Base-by-base conservation (phyloP, 1,284 basidiomycete species). In the Singerocomus rubriflavus region DNA sequence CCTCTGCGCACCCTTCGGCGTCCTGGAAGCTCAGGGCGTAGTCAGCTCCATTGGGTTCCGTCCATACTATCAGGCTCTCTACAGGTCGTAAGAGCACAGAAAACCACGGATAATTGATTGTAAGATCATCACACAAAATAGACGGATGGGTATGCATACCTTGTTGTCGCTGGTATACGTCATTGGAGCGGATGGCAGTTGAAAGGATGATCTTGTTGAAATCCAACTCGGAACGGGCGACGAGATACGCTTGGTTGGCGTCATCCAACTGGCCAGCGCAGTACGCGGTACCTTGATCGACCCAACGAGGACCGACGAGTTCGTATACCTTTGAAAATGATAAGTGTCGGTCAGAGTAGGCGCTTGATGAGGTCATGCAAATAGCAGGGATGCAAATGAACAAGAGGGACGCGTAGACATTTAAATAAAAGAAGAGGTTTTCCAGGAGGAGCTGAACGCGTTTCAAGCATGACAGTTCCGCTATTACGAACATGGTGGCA, bases 21-120 rank as follows among this genome's bases (percentile, higher is more conserved):
- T 98, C 96, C 66, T 98, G 96, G 64, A 99, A 99, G 58, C 93
- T 97, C 44, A 99, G 77, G 3, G 97, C 97, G 70, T 97, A 95
- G 70, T 99, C 96, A 25, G 88, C 84, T 25, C 93, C 92, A 57
- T 93, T 88, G 0, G 91, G 91, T 67, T 98, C 96, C 2, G 96
- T 99, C 96, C 96, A 99, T 12, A 99, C 96, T 56, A 99, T 98
- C 40, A 99, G 80, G 2, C 97, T 99, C 59, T 98, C 96, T 93
- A 47, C 41, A 45, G 21, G 53, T 44, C 49, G 51, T 46, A 48
- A 50, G 55, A 68, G 54, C 51, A 14, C 12, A 31, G 8, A 50
- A 34, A 26, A 33, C 43, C 3, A 44, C 35, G 40, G 41, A 48
- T 44, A 16, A 49, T 53, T 6, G 33, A 32, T 46, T 47, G 32